A percentile compares a stretch with the other conserved stretches of the same genome.
Evolutionary conservation across 805 yeast species (phyloP).

Genomic region (Metschnikowia lunata): DNA sequence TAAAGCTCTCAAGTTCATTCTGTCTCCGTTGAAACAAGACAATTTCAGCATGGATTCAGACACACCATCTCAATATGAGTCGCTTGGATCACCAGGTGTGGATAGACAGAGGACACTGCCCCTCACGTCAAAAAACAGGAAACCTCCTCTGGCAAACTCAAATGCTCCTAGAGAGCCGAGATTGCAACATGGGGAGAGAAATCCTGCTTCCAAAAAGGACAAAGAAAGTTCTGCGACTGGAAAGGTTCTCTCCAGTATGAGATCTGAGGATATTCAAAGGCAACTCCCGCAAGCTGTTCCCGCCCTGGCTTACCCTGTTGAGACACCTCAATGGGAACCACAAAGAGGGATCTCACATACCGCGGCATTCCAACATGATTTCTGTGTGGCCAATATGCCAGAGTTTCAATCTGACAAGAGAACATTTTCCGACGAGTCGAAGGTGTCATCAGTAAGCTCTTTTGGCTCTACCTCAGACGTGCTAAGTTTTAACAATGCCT

Average conservation of each 20-base stretch:
- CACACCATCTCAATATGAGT: background rate
- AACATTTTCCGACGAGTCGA: constrained; percentile 34
- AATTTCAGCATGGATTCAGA: background rate
- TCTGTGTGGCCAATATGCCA: constrained; percentile 10
- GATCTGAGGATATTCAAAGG: background rate
- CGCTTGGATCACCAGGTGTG: no score
- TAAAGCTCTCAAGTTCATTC: background rate
- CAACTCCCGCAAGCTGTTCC: background rate
- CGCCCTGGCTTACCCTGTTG: background rate
- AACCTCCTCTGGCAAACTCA: background rate
- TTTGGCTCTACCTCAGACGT: constrained; percentile 34
- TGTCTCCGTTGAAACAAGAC: background rate
- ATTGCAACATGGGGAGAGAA: background rate
- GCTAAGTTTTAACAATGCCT: constrained; percentile 8
- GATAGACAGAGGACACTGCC: background rate
- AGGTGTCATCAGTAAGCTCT: constrained; percentile 35
- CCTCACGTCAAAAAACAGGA: background rate
- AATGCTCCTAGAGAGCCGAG: background rate
- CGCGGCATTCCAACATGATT: constrained; percentile 9
- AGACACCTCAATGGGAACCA: background rate
- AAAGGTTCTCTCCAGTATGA: background rate
- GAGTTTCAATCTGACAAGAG: constrained; percentile 19
- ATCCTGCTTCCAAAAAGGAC: background rate
- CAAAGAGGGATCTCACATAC: constrained; percentile 6
- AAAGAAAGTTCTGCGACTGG: background rate